These are phyloP conservation scores for Urtica urens DNA, from an alignment of 306 rosid genomes.

Conservation along the genomic window DNA sequence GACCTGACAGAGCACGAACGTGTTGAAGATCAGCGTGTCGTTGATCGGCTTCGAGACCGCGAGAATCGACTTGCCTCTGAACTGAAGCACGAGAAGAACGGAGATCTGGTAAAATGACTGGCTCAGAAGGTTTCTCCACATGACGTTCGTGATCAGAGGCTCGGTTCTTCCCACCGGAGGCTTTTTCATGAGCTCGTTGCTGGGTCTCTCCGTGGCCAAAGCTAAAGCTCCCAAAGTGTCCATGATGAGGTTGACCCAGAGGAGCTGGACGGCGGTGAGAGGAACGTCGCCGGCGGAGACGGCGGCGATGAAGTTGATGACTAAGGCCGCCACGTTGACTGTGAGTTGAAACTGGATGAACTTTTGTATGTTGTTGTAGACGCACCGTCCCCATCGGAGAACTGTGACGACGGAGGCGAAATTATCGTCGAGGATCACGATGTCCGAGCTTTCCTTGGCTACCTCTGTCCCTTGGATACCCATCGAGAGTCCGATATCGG, in stretches of 20 bases:
- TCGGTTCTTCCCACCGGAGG: slow-evolving; percentile 69
- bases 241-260: slow-evolving; percentile 93
- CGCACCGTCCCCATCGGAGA: slow-evolving; percentile 80
- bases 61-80: slow-evolving; percentile 54
- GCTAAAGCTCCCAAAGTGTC: slow-evolving; percentile 87
- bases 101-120: slow-evolving; percentile 68
- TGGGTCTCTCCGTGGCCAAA: slow-evolving; percentile 77
- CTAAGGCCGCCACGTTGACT: slow-evolving; percentile 82
- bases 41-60: slow-evolving; percentile 39
- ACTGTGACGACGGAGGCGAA: slow-evolving; percentile 72
- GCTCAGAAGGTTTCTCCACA: slow-evolving; percentile 85
- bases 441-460: slow-evolving; percentile 86
- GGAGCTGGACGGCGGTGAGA: slow-evolving; percentile 63
- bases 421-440: slow-evolving; percentile 74
- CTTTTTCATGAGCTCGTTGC: slow-evolving; percentile 62
- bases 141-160: slow-evolving; percentile 64
- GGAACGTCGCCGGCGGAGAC: slow-evolving; percentile 86
- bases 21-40: slow-evolving; percentile 67
- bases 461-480: slow-evolving; percentile 91
- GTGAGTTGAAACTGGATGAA: slow-evolving; percentile 82
- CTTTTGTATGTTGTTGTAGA: slow-evolving; percentile 81
- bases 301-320: slow-evolving; percentile 79
- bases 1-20: slow-evolving; percentile 79
- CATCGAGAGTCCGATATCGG: slow-evolving; percentile 88
- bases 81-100: slow-evolving; percentile 50